Percentiles rank a stretch among this genome's conserved stretches.
phyloP scores from a whole-genome alignment of 2,329 filamentous ascomycete species.

The Rhynchosporium agropyri region DNA sequence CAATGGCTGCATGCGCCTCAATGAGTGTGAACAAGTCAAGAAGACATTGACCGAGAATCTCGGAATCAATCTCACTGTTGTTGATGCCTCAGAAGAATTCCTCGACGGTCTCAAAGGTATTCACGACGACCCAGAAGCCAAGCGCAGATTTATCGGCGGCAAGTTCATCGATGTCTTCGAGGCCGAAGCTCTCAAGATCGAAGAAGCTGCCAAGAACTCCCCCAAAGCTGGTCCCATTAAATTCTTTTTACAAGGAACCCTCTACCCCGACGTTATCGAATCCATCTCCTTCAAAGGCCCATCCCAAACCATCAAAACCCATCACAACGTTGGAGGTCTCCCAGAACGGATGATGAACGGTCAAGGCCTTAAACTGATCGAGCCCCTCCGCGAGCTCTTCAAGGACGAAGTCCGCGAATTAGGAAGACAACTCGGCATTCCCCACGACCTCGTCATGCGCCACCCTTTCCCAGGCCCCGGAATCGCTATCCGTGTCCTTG shows the following conservation, averaged over 20 bases:
- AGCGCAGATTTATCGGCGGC: constrained; percentile 87
- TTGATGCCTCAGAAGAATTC: constrained; percentile 79
- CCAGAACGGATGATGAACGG: constrained; percentile 57
- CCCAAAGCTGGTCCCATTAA: constrained; percentile 73
- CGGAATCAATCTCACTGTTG: constrained; percentile 86
- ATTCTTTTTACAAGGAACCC: constrained; percentile 79
- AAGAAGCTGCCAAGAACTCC: constrained; percentile 68
- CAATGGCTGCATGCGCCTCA: constrained; percentile 80
- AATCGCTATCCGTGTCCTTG: constrained; percentile 71
- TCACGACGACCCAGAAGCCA: constrained; percentile 75
- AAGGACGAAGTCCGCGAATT: constrained; percentile 79
- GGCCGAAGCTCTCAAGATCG: constrained; percentile 73
- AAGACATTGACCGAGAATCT: constrained; percentile 76
- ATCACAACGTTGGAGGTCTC: constrained; percentile 71
- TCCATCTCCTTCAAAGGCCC: constrained; percentile 73
- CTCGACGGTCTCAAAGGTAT: constrained; percentile 76
- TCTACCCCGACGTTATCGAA: constrained; percentile 68
- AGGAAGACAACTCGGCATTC: constrained; percentile 70
- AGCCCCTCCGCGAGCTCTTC: constrained; percentile 79
- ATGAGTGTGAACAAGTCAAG: constrained; percentile 83
- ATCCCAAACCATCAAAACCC: constrained; percentile 72
- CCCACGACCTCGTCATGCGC: constrained; percentile 74
- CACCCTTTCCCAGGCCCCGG: constrained; percentile 78
- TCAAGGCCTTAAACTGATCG: constrained; percentile 66
- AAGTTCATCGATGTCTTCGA: constrained; percentile 84